phyloP scores from a whole-genome alignment of 2,329 filamentous ascomycete species.

The Beauveria medogensis region DNA sequence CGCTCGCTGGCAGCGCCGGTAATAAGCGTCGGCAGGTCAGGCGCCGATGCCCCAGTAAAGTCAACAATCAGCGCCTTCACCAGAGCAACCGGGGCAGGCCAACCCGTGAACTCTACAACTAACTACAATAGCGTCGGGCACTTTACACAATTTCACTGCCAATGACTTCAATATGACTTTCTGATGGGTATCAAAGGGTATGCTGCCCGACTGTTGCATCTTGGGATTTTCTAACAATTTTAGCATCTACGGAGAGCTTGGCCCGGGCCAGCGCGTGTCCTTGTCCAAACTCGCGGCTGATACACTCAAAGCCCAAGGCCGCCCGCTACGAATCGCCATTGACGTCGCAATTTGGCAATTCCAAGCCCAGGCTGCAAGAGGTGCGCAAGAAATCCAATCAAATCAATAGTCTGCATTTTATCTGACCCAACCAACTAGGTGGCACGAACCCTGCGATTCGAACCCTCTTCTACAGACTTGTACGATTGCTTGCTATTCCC shows the following conservation, averaged over 20 bases:
- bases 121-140: slow-evolving; percentile 13
- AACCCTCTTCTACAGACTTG: slow-evolving; percentile 85
- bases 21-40: slow-evolving; percentile 15
- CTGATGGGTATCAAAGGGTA: slow-evolving; percentile 62
- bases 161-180: slow-evolving; percentile 5
- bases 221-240: slow-evolving; percentile 8
- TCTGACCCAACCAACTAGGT: slow-evolving; percentile 35
- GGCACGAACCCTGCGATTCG: slow-evolving; percentile 84
- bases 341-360: slow-evolving; percentile 98
- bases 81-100: slow-evolving; percentile 22
- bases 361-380: slow-evolving; percentile 77
- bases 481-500: slow-evolving; percentile 67
- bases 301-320: slow-evolving; percentile 59
- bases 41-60: slow-evolving; percentile 21
- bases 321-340: slow-evolving; percentile 78
- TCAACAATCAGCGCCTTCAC: slow-evolving; percentile 16
- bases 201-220: fast-evolving
- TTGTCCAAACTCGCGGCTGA: slow-evolving; percentile 75
- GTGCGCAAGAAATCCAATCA: slow-evolving; percentile 24
- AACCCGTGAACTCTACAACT: neutral
- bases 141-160: neutral
- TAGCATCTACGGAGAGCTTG: slow-evolving; percentile 87
- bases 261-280: slow-evolving; percentile 68
- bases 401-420: neutral
- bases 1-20: neutral